These are phyloP conservation scores for Talaromyces islandicus DNA, from an alignment of 2,329 filamentous ascomycete genomes.

Conservation along the genomic window DNA sequence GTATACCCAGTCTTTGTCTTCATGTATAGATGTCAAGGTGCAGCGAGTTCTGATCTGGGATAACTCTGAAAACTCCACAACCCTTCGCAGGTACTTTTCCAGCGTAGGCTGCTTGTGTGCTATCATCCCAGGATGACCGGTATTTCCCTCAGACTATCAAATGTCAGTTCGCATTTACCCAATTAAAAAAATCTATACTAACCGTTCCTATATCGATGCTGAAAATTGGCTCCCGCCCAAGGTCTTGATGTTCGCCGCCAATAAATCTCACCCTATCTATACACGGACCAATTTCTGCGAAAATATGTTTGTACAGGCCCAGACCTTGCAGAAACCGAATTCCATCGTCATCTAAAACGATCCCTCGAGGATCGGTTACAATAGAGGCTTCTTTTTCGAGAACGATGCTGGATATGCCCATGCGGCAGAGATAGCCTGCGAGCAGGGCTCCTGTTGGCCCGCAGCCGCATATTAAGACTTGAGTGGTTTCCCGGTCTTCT, in stretches of 20 bases:
- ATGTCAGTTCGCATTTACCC: neutral
- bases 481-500: neutral
- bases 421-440: constrained; percentile 17
- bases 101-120: neutral
- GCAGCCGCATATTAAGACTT: constrained; percentile 23
- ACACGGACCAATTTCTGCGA: constrained; percentile 23
- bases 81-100: neutral
- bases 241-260: neutral
- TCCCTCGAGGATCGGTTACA: constrained; percentile 27
- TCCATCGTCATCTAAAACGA: constrained; percentile 28
- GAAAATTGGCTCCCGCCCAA: neutral
- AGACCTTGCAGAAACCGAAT: constrained; percentile 24
- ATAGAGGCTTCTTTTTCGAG: constrained; percentile 25
- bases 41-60: neutral
- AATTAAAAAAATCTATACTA: neutral
- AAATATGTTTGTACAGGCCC: constrained; percentile 22
- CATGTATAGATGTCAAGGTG: neutral
- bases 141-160: neutral
- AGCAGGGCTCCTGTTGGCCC: constrained; percentile 28
- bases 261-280: neutral
- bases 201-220: neutral
- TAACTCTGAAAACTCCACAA: neutral
- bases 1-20: constrained; percentile 7
- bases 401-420: constrained; percentile 20
- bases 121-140: neutral